Conservation (phyloP, 805 yeast genomes). For the Hermanozyma aechmeae region DNA sequence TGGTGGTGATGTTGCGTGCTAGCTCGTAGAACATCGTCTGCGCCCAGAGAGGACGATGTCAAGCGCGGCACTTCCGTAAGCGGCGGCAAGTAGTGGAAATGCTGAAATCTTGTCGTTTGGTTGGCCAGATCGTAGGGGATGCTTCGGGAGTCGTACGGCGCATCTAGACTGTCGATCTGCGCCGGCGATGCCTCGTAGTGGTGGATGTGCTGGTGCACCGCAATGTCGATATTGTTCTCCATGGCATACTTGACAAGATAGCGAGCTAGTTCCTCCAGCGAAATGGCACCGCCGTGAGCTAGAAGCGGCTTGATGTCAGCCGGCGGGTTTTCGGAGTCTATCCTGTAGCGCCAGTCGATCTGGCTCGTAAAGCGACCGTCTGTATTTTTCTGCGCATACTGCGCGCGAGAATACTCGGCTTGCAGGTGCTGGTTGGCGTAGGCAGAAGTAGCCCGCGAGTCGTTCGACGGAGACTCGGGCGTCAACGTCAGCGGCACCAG, state of each 20-base stretch:
- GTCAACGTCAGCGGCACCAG: too few species aligned
- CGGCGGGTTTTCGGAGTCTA: too few species aligned
- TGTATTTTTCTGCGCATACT: too few species aligned
- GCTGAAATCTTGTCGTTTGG: too few species aligned
- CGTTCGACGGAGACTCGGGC: too few species aligned
- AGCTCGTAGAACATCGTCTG: conserved; percentile 8
- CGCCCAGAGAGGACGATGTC: conserved; percentile 41
- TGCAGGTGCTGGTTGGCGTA: too few species aligned
- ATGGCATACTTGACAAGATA: conserved; percentile 53
- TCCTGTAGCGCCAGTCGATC: too few species aligned
- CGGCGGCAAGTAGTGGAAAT: conserved; percentile 69
- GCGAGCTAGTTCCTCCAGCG: conserved; percentile 45
- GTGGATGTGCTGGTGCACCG: conserved; percentile 81
- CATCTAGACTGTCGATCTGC: too few species aligned
- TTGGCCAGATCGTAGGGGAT: conserved; percentile 1
- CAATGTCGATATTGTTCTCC: conserved; percentile 45
- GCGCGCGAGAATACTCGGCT: too few species aligned
- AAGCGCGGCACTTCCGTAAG: conserved; percentile 62
- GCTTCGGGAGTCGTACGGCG: not conserved
- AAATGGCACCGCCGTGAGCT: conserved; percentile 36
- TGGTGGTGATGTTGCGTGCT: conserved; percentile 8
- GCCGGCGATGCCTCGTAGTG: conserved; percentile 35
- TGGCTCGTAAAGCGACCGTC: too few species aligned
- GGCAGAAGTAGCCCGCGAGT: too few species aligned
- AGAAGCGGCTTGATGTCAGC: not conserved